Conservation (phyloP, 768 basidiomycete species). For the Psilocybe tampanensis region DNA sequence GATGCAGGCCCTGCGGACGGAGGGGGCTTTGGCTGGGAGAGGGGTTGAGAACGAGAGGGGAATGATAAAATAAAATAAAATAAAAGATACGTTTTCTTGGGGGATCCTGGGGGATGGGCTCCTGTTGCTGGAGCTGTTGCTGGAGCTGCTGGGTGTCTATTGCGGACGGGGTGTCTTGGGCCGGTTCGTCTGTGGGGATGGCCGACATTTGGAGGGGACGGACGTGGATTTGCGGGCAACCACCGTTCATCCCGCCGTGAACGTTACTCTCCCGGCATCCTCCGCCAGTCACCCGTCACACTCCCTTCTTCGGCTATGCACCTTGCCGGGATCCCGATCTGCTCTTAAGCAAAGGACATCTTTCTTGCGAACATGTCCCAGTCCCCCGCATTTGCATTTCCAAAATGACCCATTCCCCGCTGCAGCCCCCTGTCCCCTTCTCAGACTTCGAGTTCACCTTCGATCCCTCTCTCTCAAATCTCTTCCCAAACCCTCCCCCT, state of each 20-base stretch:
- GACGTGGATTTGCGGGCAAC: constrained; percentile 30
- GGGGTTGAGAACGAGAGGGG: too few relatives aligned
- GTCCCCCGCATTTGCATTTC: neutral
- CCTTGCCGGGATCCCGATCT: constrained; percentile 6
- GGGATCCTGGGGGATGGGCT: constrained; percentile 34
- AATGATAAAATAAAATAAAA: too few relatives aligned
- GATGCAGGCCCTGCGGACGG: constrained; percentile 77
- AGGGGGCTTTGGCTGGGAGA: constrained; percentile 72
- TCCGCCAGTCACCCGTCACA: constrained; percentile 16
- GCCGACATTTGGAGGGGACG: constrained; percentile 60
- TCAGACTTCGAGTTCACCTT: constrained; percentile 76
- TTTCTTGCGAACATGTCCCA: neutral
- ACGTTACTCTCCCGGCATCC: constrained; percentile 20
- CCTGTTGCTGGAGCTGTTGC: constrained; percentile 46
- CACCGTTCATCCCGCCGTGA: constrained; percentile 20
- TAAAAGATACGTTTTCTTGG: constrained; percentile 65
- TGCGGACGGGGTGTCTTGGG: constrained; percentile 47
- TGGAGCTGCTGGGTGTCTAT: constrained; percentile 68
- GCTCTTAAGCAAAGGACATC: constrained; percentile 5
- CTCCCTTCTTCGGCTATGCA: constrained; percentile 14
- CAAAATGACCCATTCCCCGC: constrained; percentile 32
- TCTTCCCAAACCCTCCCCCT: constrained; percentile 67
- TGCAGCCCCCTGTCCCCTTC: constrained; percentile 59
- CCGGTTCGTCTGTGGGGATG: constrained; percentile 73
- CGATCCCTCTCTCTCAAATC: constrained; percentile 55